Percentiles rank a stretch among this genome's conserved stretches.
Conservation (phyloP, 176 grass and related monocot species). For the Panicum miliaceum region DNA sequence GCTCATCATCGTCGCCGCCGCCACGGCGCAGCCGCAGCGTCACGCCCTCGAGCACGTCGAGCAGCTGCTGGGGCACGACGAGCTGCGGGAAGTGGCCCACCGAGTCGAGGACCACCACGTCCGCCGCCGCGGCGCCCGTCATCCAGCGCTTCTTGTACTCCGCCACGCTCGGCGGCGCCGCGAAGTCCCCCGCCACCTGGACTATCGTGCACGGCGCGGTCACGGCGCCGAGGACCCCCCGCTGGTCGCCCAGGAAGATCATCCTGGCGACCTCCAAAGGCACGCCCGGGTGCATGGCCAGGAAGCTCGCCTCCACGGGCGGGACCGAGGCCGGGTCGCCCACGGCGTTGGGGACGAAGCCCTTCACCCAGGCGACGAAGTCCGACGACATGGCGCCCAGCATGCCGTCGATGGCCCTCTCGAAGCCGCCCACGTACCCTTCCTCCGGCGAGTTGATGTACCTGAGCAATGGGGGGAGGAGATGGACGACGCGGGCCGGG, state of each 20-base stretch:
- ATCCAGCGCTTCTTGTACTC: constrained; percentile 61
- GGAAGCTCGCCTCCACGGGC: constrained; percentile 52
- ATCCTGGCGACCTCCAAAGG: constrained; percentile 51
- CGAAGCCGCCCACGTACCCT: constrained; percentile 75
- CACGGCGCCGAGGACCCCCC: constrained; percentile 43
- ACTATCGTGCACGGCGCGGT: constrained; percentile 60
- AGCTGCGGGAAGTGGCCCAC: constrained; percentile 84
- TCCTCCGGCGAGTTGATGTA: constrained; percentile 64
- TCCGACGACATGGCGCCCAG: constrained; percentile 53
- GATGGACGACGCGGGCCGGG: no score
- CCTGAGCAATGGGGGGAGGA: constrained; percentile 31
- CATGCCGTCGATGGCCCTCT: constrained; percentile 49
- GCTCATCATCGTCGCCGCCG: neutral
- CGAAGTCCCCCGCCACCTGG: constrained; percentile 51
- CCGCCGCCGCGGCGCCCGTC: neutral
- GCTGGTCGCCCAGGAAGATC: constrained; percentile 76
- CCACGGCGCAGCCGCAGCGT: neutral
- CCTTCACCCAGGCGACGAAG: constrained; percentile 54
- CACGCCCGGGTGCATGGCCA: constrained; percentile 54
- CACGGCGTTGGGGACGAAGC: constrained; percentile 50
- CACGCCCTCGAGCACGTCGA: constrained; percentile 50
- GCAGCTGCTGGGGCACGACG: constrained; percentile 36
- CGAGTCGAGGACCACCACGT: constrained; percentile 50
- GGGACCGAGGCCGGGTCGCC: constrained; percentile 21
- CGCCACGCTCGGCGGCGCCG: constrained; percentile 46